A percentile compares a stretch with the other conserved stretches of the same genome.
Evolutionary conservation across 1,139 yeast genomes (phyloP).

Genomic region (Yamadazyma siamensis): DNA sequence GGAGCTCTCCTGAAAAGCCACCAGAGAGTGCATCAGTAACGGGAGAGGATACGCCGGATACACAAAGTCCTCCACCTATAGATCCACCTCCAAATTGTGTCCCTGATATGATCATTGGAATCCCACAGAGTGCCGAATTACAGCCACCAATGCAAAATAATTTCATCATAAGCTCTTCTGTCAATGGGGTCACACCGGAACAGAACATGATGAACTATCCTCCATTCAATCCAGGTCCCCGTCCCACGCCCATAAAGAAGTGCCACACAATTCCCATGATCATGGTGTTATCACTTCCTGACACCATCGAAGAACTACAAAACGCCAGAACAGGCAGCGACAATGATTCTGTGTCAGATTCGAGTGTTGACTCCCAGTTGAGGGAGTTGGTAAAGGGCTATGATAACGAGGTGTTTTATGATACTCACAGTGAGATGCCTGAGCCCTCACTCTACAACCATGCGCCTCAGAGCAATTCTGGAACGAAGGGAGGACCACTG

Average conservation of each 20-base stretch:
- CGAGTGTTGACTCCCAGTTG: slow-evolving; percentile 11
- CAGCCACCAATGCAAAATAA: no score
- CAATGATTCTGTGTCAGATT: slow-evolving; percentile 8
- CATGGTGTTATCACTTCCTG: slow-evolving; percentile 9
- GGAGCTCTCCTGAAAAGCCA: no score
- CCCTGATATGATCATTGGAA: no score
- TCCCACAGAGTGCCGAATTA: no score
- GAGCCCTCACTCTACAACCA: no score
- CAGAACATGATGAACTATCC: slow-evolving; percentile 25
- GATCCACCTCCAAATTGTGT: no score
- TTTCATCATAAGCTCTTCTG: no score
- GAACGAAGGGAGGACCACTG: not conserved
- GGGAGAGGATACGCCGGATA: no score
- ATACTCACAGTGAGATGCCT: slow-evolving; percentile 1
- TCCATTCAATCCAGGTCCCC: slow-evolving; percentile 23
- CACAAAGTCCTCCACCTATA: no score
- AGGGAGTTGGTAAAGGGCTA: slow-evolving; percentile 9
- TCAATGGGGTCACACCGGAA: slow-evolving; percentile 21
- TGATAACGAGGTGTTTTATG: slow-evolving; percentile 6
- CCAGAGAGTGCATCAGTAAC: no score
- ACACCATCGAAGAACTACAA: no score
- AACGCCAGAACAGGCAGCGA: not conserved
- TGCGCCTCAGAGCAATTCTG: no score
- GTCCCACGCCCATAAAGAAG: slow-evolving; percentile 15
- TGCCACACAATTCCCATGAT: slow-evolving; percentile 8